Evolutionary conservation across 805 yeast species (phyloP), one percentile per base, ranked within the genome.

Genomic region (Tetrapisispora phaffii): DNA sequence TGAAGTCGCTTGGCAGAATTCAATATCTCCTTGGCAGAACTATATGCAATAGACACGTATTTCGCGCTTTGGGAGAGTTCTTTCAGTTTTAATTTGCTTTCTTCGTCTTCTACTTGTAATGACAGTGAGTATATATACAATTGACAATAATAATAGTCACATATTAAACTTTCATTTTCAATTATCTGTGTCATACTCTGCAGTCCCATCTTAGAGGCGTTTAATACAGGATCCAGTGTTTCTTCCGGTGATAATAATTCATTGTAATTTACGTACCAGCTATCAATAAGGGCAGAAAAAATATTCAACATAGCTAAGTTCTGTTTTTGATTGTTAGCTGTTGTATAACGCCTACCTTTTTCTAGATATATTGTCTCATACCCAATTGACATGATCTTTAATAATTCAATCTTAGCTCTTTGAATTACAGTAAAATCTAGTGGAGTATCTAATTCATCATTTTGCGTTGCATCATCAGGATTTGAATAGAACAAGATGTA

Each of bases 61-160:
- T 80, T 75, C 1, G 94, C 84, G 43, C 85, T 77, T 46, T 75
- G 75, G 1, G 85, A 72, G 20, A 85, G 72, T 57, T 85, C 93
- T 55, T 82, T 85, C 33, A 85, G 61, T 49, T 79, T 73, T 48
- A 82, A 64, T 39, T 63, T 57, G 37, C 50, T 56, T 34, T 55
- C 50, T 45, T 59, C 59, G 24, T 44, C 44, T 34, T 73, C 77
- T 47, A 79, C 73, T 44, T 69, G 69, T 35, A 89, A 67, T 0
- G 96, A 95, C 43, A 88, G 66, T 1, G 96, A 88, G 59, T 79
- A 89, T 24, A 88, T 78, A 60, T 88, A 90, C 29, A 89, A 65
- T 52, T 84, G 84, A 20, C 93, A 80, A 63, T 90, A 89, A 59
- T 85, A 79, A 65, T 76, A 88, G 58, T 89, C 97, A 60, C 88